phyloP scores from a whole-genome alignment of 352 stramenopile genomes.

The Phytophthora europaea region DNA sequence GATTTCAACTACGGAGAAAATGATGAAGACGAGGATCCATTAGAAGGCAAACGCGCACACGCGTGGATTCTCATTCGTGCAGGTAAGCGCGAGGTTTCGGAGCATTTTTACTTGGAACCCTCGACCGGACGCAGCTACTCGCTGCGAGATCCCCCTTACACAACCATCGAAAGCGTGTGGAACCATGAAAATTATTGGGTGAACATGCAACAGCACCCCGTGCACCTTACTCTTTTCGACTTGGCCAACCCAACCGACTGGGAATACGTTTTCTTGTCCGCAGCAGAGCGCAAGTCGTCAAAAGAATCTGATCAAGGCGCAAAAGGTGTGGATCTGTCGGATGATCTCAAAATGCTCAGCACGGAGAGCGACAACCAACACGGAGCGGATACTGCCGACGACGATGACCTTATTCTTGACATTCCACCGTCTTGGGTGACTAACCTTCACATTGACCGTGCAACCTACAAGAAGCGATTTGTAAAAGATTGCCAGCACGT shows the following conservation, averaged over 20 bases:
- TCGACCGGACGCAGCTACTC: slow-evolving; percentile 92
- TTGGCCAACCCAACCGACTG: slow-evolving; percentile 88
- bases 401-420: slow-evolving; percentile 83
- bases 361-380: slow-evolving; percentile 67
- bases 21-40: slow-evolving; percentile 76
- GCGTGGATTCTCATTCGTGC: slow-evolving; percentile 94
- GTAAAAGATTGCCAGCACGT: slow-evolving; percentile 87
- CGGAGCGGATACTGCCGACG: slow-evolving; percentile 53
- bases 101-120: slow-evolving; percentile 94
- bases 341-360: slow-evolving; percentile 68
- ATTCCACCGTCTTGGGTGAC: slow-evolving; percentile 88
- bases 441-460: slow-evolving; percentile 78
- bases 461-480: slow-evolving; percentile 87
- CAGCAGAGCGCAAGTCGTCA: slow-evolving; percentile 65
- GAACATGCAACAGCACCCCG: slow-evolving; percentile 91
- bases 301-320: slow-evolving; percentile 56
- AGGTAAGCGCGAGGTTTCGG: slow-evolving; percentile 88
- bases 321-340: slow-evolving; percentile 64
- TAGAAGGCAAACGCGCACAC: slow-evolving; percentile 84
- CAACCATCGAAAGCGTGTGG: slow-evolving; percentile 90
- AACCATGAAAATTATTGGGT: slow-evolving; percentile 97
- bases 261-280: slow-evolving; percentile 93
- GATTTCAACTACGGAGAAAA: slow-evolving; percentile 71
- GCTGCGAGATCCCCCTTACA: slow-evolving; percentile 86
- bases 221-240: slow-evolving; percentile 84